A percentile compares a stretch with the other conserved stretches of the same genome.
phyloP scores from a whole-genome alignment of 495 filamentous ascomycete genomes.

The Neurospora tetrasperma region DNA sequence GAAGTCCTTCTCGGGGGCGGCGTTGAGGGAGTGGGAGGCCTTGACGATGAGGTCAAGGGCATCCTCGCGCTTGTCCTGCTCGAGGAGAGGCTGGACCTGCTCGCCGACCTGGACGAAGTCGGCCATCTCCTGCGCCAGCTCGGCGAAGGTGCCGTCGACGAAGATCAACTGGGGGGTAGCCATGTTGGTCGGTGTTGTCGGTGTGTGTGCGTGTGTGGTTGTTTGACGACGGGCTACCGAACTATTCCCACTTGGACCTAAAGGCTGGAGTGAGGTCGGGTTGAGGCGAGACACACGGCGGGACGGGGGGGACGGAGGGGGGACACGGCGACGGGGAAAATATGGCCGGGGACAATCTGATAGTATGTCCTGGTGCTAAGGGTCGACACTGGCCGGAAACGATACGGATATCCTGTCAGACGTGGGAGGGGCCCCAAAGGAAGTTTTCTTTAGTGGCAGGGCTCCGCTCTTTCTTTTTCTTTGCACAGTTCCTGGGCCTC shows the following conservation, averaged over 20 bases:
- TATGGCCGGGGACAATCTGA: neutral
- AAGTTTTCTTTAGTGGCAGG: slow-evolving; percentile 9
- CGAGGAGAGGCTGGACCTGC: slow-evolving; percentile 64
- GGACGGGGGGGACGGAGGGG: neutral
- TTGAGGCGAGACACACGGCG: slow-evolving; percentile 2
- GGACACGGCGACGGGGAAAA: neutral
- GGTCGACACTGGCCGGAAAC: slow-evolving; percentile 8
- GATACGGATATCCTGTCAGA: slow-evolving; percentile 10
- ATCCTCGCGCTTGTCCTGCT: slow-evolving; percentile 66
- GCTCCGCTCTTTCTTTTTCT: slow-evolving; percentile 10
- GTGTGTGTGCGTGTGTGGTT: neutral
- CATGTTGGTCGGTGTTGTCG: slow-evolving; percentile 14
- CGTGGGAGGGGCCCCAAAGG: slow-evolving; percentile 11
- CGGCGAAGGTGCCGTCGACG: slow-evolving; percentile 83
- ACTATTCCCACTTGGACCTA: slow-evolving; percentile 2
- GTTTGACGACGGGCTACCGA: neutral
- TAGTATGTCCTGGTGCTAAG: neutral
- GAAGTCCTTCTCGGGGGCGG: slow-evolving; percentile 90
- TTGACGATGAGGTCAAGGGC: slow-evolving; percentile 79
- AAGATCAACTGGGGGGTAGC: slow-evolving; percentile 47
- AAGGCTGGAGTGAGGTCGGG: neutral
- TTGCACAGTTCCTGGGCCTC: slow-evolving; percentile 11
- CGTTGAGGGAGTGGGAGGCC: slow-evolving; percentile 59
- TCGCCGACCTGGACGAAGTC: slow-evolving; percentile 62
- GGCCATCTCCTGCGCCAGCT: slow-evolving; percentile 82